Conservation (phyloP, 1,139 yeast genomes). For the Nadsonia starkeyi-henricii region DNA sequence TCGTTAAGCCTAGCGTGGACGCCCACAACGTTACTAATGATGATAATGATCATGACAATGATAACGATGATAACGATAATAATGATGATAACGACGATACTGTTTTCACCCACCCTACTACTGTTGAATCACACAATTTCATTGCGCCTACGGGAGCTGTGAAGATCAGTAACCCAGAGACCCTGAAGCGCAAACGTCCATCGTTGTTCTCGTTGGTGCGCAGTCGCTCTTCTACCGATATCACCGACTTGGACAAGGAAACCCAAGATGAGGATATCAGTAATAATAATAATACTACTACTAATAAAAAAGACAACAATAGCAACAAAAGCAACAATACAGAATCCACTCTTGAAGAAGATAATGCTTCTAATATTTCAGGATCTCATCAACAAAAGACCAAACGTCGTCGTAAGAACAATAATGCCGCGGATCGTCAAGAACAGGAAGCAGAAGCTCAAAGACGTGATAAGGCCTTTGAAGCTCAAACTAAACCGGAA, state of each 20-base stretch:
- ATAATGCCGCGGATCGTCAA: neutral
- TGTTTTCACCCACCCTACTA: no score
- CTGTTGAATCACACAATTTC: neutral
- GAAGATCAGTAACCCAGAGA: neutral
- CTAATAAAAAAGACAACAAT: neutral
- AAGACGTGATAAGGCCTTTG: slow-evolving; percentile 36
- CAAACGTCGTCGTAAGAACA: neutral
- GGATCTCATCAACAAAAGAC: neutral
- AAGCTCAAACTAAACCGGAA: slow-evolving; percentile 36
- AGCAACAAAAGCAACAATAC: slow-evolving; percentile 2
- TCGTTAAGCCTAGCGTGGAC: no score
- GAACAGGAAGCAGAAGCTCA: slow-evolving; percentile 8
- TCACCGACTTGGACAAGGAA: neutral
- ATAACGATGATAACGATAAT: no score
- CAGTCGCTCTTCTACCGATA: neutral
- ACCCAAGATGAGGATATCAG: neutral
- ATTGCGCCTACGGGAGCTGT: neutral
- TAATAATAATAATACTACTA: neutral
- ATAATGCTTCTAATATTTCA: slow-evolving; percentile 3
- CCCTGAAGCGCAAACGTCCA: slow-evolving; percentile 6
- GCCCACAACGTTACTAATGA: no score
- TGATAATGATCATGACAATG: no score
- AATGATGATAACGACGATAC: no score
- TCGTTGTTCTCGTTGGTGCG: slow-evolving; percentile 8
- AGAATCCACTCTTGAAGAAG: slow-evolving; percentile 2